These are phyloP conservation scores for Chlorociboria aeruginascens DNA, from an alignment of 495 filamentous ascomycete genomes.

Conservation along the genomic window DNA sequence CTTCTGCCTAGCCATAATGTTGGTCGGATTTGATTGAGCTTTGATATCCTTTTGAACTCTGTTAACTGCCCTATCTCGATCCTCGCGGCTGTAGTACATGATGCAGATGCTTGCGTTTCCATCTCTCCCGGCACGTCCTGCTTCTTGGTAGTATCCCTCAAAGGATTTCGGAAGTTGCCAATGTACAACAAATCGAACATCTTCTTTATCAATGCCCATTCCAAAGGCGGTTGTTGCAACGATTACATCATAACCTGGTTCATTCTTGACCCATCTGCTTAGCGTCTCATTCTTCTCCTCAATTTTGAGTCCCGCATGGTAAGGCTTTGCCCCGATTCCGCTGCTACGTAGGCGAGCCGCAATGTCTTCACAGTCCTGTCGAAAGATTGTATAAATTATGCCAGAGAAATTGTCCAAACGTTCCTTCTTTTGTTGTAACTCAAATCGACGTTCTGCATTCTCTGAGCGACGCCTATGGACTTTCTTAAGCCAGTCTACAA, in stretches of 20 bases:
- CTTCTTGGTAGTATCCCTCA: slow-evolving; percentile 94
- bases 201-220: slow-evolving; percentile 94
- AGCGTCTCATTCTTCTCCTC: slow-evolving; percentile 52
- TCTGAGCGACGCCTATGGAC: slow-evolving; percentile 52
- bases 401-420: slow-evolving; percentile 58
- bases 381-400: slow-evolving; percentile 79
- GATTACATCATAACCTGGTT: slow-evolving; percentile 71
- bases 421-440: slow-evolving; percentile 37
- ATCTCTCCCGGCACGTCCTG: slow-evolving; percentile 80
- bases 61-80: slow-evolving; percentile 61
- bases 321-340: slow-evolving; percentile 57
- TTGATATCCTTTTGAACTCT: slow-evolving; percentile 33
- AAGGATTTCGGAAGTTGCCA: slow-evolving; percentile 89
- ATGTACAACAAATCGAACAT: slow-evolving; percentile 87
- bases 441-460: slow-evolving; percentile 29
- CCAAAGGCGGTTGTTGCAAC: slow-evolving; percentile 93
- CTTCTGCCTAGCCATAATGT: slow-evolving; percentile 27
- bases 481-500: slow-evolving; percentile 59
- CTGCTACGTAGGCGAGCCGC: slow-evolving; percentile 48
- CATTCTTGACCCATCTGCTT: slow-evolving; percentile 62
- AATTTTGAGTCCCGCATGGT: slow-evolving; percentile 53
- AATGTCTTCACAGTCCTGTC: slow-evolving; percentile 64
- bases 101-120: slow-evolving; percentile 77
- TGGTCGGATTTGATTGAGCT: slow-evolving; percentile 4
- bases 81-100: slow-evolving; percentile 77